phyloP scores from a whole-genome alignment of 768 basidiomycete species.

The Boletus speciosus region DNA sequence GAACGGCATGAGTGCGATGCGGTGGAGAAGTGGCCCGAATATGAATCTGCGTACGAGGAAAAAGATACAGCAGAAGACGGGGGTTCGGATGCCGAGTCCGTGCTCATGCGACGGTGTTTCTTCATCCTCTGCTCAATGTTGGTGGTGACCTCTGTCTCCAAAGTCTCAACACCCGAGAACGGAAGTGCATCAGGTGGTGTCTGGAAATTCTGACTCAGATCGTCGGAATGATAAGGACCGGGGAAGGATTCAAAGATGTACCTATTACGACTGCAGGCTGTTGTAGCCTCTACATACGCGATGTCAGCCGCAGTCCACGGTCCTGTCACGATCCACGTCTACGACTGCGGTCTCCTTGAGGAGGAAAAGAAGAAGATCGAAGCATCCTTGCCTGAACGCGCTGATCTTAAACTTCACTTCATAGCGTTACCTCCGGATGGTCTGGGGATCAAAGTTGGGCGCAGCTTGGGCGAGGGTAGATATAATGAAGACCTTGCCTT shows the following conservation, averaged over 20 bases:
- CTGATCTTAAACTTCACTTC: conserved; percentile 38
- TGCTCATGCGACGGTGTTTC: conserved; percentile 75
- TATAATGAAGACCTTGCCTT: conserved; percentile 38
- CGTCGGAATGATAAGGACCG: conserved; percentile 75
- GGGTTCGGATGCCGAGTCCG: conserved; percentile 46
- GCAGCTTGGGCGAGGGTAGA: conserved; percentile 47
- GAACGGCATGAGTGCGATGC: conserved; percentile 57
- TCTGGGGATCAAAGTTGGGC: conserved; percentile 24
- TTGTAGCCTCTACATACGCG: conserved; percentile 32
- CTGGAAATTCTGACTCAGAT: conserved; percentile 51
- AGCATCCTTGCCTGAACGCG: conserved; percentile 19
- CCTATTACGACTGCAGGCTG: too few species aligned
- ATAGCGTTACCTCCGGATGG: conserved; percentile 17
- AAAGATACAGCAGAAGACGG: conserved; percentile 63
- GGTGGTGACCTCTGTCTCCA: conserved; percentile 39
- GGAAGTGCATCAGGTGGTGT: conserved; percentile 50
- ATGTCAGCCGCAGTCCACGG: conserved; percentile 43
- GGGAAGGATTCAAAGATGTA: conserved; percentile 50
- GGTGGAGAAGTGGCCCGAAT: conserved; percentile 54
- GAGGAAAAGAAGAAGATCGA: conserved; percentile 31
- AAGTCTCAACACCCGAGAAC: conserved; percentile 46
- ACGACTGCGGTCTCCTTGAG: conserved; percentile 40
- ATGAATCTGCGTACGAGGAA: conserved; percentile 59
- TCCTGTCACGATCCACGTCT: conserved; percentile 43
- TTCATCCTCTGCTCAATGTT: conserved; percentile 38